Percentiles rank a stretch among this genome's conserved stretches.
Evolutionary conservation across 495 filamentous ascomycete species (phyloP).

Genomic region (Penicillium soppii): DNA sequence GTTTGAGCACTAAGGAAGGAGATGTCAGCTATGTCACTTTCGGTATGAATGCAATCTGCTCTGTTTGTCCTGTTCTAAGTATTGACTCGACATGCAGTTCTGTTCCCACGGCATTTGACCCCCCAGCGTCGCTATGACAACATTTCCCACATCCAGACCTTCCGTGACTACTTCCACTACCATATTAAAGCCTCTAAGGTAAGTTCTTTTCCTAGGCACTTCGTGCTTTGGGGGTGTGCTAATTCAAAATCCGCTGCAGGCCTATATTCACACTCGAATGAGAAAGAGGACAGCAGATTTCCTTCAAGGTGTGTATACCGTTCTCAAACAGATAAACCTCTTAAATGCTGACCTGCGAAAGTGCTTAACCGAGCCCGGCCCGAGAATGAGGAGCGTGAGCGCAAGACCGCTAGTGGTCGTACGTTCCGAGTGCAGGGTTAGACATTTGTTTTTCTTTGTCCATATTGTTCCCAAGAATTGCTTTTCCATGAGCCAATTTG

Average conservation of each 20-base stretch:
- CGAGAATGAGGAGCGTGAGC: constrained; percentile 95
- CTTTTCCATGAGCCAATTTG: constrained; percentile 24
- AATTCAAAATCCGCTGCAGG: constrained; percentile 47
- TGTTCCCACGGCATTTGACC: constrained; percentile 94
- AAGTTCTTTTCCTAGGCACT: constrained; percentile 7
- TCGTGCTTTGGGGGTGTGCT: constrained; percentile 1
- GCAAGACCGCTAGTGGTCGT: constrained; percentile 95
- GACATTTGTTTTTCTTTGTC: constrained; percentile 11
- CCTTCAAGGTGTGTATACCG: constrained; percentile 70
- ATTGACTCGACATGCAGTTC: constrained; percentile 55
- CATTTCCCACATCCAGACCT: constrained; percentile 98
- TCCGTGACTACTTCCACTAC: constrained; percentile 99
- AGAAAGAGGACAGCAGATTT: constrained; percentile 95
- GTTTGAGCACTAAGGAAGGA: constrained; percentile 67
- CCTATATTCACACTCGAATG: constrained; percentile 98
- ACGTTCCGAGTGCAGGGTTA: constrained; percentile 79
- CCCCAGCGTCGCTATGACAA: constrained; percentile 86
- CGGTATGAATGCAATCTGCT: constrained; percentile 52
- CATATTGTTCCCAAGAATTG: constrained; percentile 18
- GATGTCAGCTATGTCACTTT: constrained; percentile 98
- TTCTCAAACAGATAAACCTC: not conserved
- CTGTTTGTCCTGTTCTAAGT: not conserved
- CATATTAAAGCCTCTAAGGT: constrained; percentile 99
- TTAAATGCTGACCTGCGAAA: constrained; percentile 38
- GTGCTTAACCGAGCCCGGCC: constrained; percentile 88